phyloP scores from a whole-genome alignment of 2,329 filamentous ascomycete species.

The Stenocarpella maydis region DNA sequence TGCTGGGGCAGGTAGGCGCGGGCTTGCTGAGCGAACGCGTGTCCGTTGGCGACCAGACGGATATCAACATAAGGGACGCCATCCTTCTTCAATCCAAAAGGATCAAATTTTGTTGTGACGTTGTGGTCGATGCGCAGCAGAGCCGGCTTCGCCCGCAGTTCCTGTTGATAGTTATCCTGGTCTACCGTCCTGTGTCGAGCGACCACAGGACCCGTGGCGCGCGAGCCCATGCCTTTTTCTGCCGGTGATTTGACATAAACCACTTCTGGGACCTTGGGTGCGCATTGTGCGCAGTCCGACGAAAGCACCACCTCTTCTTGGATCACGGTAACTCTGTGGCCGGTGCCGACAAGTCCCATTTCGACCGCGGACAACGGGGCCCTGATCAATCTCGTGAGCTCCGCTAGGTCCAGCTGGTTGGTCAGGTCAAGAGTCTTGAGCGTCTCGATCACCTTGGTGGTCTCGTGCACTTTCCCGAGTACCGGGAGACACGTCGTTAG shows the following conservation, averaged over 20 bases:
- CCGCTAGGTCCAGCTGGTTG: slow-evolving; percentile 31
- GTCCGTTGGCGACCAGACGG: slow-evolving; percentile 24
- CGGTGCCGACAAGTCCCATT: slow-evolving; percentile 10
- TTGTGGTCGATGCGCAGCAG: slow-evolving; percentile 31
- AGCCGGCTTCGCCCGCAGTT: slow-evolving; percentile 12
- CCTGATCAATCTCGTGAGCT: slow-evolving; percentile 27
- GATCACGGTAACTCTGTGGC: background rate
- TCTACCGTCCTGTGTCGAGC: slow-evolving; percentile 17
- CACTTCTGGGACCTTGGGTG: slow-evolving; percentile 12
- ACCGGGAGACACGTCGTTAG: slow-evolving; percentile 31
- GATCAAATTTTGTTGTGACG: background rate
- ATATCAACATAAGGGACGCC: slow-evolving; percentile 25
- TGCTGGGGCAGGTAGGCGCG: slow-evolving; percentile 28
- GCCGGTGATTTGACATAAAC: slow-evolving; percentile 5
- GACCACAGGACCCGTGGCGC: background rate
- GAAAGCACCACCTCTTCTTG: slow-evolving; percentile 7
- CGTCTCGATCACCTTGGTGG: background rate
- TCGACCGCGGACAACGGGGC: slow-evolving; percentile 31
- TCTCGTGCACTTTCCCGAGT: slow-evolving; percentile 3
- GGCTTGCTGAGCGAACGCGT: slow-evolving; percentile 31
- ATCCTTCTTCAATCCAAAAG: background rate
- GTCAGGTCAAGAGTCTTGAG: slow-evolving; percentile 30
- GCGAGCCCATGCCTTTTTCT: background rate
- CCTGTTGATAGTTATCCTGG: slow-evolving; percentile 4
- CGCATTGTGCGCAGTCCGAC: slow-evolving; percentile 13